phyloP scores from a whole-genome alignment of 768 basidiomycete genomes.

The Amanita molliuscula region DNA sequence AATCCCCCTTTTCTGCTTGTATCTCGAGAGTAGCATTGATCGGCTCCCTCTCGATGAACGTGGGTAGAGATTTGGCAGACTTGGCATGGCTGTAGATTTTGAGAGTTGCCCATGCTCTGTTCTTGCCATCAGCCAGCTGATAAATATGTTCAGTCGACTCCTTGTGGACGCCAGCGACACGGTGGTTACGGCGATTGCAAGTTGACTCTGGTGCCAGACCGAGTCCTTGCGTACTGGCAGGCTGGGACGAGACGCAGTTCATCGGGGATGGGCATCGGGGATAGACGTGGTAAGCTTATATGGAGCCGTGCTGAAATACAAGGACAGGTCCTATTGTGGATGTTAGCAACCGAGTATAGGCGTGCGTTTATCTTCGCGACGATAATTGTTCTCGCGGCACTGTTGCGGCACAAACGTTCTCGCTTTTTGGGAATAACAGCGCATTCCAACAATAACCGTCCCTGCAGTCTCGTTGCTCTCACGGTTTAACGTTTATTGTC shows the following conservation, averaged over 20 bases:
- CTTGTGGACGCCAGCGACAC: constrained; percentile 25
- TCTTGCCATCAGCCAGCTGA: constrained; percentile 29
- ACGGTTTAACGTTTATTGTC: no score
- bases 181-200: constrained; percentile 36
- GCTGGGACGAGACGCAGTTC: constrained; percentile 30
- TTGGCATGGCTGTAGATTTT: constrained; percentile 41
- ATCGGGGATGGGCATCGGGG: constrained; percentile 5
- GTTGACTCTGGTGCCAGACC: constrained; percentile 38
- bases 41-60: constrained; percentile 44
- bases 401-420: background rate
- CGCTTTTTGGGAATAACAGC: background rate
- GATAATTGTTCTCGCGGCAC: background rate
- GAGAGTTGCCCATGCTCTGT: constrained; percentile 33
- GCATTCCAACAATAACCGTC: background rate
- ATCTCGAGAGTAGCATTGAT: constrained; percentile 38
- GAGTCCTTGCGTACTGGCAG: constrained; percentile 38
- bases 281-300: background rate
- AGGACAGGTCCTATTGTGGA: constrained; percentile 21
- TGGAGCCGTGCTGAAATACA: constrained; percentile 14
- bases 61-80: constrained; percentile 39
- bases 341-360: background rate
- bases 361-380: background rate
- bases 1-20: constrained; percentile 39
- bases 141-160: constrained; percentile 41
- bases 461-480: no score